These are phyloP conservation scores for Psilocybe mexicana DNA, from an alignment of 1,284 basidiomycete species.

Conservation along the genomic window DNA sequence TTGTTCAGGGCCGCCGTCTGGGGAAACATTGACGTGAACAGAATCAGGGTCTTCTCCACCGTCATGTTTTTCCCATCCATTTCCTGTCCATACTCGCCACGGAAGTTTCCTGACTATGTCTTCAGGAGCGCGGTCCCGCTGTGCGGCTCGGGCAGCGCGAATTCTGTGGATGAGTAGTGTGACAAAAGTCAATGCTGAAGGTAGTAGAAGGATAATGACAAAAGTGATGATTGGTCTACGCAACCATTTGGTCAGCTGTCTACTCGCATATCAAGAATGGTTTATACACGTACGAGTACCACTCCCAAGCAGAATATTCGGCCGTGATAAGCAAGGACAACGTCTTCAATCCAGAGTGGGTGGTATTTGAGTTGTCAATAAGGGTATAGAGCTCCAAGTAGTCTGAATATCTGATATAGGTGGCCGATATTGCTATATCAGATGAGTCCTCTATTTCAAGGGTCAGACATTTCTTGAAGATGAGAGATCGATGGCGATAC, in stretches of 20 bases:
- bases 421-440: constrained; percentile 69
- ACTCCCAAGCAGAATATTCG: constrained; percentile 80
- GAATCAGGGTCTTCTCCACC: constrained; percentile 37
- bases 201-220: constrained; percentile 76
- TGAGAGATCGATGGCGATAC: constrained; percentile 23
- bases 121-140: constrained; percentile 79
- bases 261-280: neutral
- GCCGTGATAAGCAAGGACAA: constrained; percentile 76
- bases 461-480: constrained; percentile 10
- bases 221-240: constrained; percentile 77
- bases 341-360: constrained; percentile 70
- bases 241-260: constrained; percentile 4
- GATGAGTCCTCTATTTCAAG: constrained; percentile 62
- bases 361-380: constrained; percentile 71
- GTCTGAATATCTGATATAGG: constrained; percentile 74
- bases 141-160: constrained; percentile 72
- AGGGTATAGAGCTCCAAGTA: constrained; percentile 59
- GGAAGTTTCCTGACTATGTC: constrained; percentile 74
- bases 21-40: constrained; percentile 27
- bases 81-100: constrained; percentile 79
- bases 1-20: constrained; percentile 40
- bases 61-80: constrained; percentile 75
- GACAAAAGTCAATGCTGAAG: constrained; percentile 77
- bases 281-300: constrained; percentile 69
- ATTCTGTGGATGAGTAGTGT: constrained; percentile 81